These are phyloP conservation scores for Blastocladiella emersonii DNA, from an alignment of 371 early-diverging fungal species.

Conservation along the genomic window DNA sequence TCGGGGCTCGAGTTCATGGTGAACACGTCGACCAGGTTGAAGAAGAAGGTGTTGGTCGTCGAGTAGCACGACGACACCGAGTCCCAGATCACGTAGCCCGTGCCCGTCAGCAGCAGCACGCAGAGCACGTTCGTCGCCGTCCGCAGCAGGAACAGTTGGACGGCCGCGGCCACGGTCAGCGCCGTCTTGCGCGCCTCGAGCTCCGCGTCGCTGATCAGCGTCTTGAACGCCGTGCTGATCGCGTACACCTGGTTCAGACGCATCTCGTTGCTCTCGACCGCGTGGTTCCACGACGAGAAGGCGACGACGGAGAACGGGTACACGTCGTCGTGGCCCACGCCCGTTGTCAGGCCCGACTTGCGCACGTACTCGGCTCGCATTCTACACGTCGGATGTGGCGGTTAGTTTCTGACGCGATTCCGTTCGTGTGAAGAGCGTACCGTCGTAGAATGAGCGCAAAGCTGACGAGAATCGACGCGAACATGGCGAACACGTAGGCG, in stretches of 20 bases:
- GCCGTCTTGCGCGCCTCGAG: not conserved
- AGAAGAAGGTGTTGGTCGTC: not conserved
- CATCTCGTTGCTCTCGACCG: not conserved
- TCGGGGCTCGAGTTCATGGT: not conserved
- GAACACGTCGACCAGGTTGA: not conserved
- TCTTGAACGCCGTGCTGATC: conserved; percentile 5
- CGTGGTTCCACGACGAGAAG: conserved; percentile 8
- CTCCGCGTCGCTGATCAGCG: not conserved
- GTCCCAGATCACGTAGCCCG: not conserved
- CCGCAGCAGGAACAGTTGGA: not conserved
- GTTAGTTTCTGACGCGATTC: not conserved
- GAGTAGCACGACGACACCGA: not conserved
- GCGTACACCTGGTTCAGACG: conserved; percentile 7
- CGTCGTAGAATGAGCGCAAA: conserved; percentile 4
- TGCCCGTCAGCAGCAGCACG: not conserved
- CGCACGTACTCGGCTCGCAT: not conserved
- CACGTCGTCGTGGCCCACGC: not conserved
- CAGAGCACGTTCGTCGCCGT: not conserved
- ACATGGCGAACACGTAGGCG: conserved; percentile 7
- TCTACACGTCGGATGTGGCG: not conserved
- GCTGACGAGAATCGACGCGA: not conserved
- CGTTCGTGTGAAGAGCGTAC: not conserved
- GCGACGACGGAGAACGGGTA: conserved; percentile 4
- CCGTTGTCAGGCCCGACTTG: not conserved
- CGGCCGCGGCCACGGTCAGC: not conserved